Percentiles rank a stretch among this genome's conserved stretches.
Evolutionary conservation across 140 eudicot species (phyloP).

Genomic region (Senecio squalidus): DNA sequence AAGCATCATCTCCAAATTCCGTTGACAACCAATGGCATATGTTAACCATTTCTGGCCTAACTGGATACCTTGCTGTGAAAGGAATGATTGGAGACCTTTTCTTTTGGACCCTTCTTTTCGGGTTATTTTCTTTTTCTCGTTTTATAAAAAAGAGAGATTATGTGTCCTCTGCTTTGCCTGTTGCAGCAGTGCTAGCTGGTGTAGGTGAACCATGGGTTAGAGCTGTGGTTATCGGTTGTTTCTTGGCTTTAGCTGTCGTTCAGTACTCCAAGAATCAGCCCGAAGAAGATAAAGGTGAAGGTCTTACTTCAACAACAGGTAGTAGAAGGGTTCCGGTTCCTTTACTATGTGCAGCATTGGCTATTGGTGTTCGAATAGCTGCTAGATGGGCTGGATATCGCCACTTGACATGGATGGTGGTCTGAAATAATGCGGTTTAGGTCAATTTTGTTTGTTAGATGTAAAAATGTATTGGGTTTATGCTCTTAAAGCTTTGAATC

Average conservation of each 20-base stretch:
- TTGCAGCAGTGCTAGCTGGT: conserved; percentile 71
- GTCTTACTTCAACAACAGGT: conserved; percentile 10
- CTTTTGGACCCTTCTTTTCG: conserved; percentile 59
- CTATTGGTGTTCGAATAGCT: conserved; percentile 73
- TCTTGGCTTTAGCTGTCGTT: conserved; percentile 46
- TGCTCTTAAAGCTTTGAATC: not conserved
- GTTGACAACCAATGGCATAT: conserved; percentile 72
- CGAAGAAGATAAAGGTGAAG: conserved; percentile 22
- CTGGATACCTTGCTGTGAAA: conserved; percentile 69
- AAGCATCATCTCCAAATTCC: conserved; percentile 71
- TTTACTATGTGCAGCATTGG: conserved; percentile 65
- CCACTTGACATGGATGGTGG: conserved; percentile 83
- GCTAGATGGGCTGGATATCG: conserved; percentile 84
- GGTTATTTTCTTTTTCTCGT: conserved; percentile 53
- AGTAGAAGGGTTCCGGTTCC: conserved; percentile 62
- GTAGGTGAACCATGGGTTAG: conserved; percentile 94
- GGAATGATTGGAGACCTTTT: conserved; percentile 59
- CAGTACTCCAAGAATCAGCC: conserved; percentile 42
- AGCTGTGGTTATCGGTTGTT: conserved; percentile 35
- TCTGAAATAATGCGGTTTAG: conserved; percentile 22
- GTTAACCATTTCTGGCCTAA: conserved; percentile 60
- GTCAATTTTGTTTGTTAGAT: conserved; percentile 13
- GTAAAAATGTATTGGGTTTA: conserved; percentile 17
- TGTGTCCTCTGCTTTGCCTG: conserved; percentile 74
- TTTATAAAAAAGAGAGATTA: conserved; percentile 65